These are phyloP conservation scores for Marsdenia floribunda DNA, from an alignment of 257 asterid genomes.

Conservation along the genomic window DNA sequence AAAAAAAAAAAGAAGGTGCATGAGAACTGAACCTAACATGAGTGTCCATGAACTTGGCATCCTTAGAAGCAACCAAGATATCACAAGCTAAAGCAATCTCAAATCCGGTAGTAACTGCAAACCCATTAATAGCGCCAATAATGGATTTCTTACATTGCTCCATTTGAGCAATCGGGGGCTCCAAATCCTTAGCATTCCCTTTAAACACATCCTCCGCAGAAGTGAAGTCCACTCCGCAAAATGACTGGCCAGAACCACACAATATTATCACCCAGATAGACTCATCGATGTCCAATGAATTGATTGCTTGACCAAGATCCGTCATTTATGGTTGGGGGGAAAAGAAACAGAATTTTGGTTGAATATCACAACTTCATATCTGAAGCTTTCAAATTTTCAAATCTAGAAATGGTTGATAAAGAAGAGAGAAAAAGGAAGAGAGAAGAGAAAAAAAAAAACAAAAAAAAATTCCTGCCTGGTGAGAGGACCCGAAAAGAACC, in stretches of 20 bases:
- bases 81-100: constrained; percentile 95
- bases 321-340: no score
- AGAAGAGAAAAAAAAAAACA: no score
- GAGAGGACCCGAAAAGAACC: no score
- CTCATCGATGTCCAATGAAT: constrained; percentile 44
- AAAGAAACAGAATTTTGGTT: no score
- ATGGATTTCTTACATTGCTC: constrained; percentile 78
- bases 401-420: no score
- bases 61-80: constrained; percentile 70
- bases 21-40: constrained; percentile 57
- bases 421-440: no score
- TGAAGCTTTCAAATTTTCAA: no score
- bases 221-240: constrained; percentile 89
- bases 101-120: constrained; percentile 93
- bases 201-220: constrained; percentile 92
- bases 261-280: constrained; percentile 65
- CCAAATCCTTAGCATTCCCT: constrained; percentile 73
- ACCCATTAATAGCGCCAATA: constrained; percentile 83
- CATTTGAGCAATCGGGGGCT: constrained; percentile 76
- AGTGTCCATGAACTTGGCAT: constrained; percentile 91
- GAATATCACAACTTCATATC: no score
- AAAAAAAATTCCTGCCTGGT: no score
- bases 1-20: background rate
- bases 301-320: constrained; percentile 58
- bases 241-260: constrained; percentile 76